phyloP scores from a whole-genome alignment of 2,329 filamentous ascomycete species.

The Claviceps capensis region DNA sequence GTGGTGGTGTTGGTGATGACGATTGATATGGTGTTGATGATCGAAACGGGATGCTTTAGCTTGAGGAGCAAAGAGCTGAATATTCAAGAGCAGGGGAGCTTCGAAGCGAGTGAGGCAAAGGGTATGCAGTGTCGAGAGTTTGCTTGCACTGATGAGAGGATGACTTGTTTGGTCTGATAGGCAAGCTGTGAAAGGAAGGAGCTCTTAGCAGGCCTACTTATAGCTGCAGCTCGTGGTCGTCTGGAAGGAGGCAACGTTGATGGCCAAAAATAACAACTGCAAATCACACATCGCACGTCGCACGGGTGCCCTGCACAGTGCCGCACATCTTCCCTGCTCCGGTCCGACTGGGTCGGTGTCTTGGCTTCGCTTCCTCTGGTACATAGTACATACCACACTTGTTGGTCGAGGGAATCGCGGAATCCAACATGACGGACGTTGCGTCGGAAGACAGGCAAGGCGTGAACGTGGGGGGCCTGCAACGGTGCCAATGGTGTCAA shows the following conservation, averaged over 20 bases:
- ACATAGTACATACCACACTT: background rate
- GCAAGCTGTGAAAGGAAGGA: background rate
- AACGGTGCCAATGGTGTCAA: background rate
- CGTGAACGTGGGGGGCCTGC: background rate
- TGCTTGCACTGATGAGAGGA: background rate
- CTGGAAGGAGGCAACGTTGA: background rate
- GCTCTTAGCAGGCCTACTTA: background rate
- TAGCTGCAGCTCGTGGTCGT: background rate
- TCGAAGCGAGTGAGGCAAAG: background rate
- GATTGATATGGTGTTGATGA: background rate
- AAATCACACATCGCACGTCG: background rate
- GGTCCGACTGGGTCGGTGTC: background rate
- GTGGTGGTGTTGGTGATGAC: background rate
- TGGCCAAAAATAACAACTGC: background rate
- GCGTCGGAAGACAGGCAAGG: background rate
- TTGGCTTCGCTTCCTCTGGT: background rate
- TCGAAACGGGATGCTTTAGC: too few relatives aligned
- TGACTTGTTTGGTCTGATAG: background rate
- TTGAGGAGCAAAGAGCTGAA: background rate
- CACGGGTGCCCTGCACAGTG: background rate
- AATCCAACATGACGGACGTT: background rate
- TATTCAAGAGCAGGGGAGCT: background rate
- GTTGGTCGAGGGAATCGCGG: background rate
- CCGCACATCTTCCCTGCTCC: background rate
- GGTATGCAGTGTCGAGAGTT: background rate